A percentile compares a stretch with the other conserved stretches of the same genome.
Conservation (phyloP, 441 rosid genomes). For the Macaranga tanarius region DNA sequence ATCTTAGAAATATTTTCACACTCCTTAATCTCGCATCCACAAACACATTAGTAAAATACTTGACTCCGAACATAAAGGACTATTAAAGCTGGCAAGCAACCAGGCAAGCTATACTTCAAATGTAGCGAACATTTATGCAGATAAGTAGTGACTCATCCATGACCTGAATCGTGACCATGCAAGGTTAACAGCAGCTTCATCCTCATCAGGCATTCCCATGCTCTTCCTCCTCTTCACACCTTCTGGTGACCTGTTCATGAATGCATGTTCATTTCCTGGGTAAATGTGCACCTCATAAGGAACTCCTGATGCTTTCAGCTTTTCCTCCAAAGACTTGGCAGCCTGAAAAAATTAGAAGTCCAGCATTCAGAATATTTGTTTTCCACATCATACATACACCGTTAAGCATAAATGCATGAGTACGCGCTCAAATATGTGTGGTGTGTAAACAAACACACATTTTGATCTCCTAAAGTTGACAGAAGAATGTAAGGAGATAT, state of each 20-base stretch:
- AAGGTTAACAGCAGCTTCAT: constrained; percentile 71
- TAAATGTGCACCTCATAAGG: constrained; percentile 80
- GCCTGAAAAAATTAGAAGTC: constrained; percentile 48
- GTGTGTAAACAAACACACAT: too few species aligned
- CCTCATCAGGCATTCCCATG: constrained; percentile 85
- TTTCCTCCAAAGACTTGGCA: constrained; percentile 81
- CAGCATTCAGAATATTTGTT: neutral
- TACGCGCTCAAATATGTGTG: too few species aligned
- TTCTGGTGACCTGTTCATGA: constrained; percentile 73
- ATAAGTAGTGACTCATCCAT: constrained; percentile 79
- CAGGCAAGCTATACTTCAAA: neutral
- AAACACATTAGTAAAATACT: neutral
- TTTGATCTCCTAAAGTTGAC: neutral
- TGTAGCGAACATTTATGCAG: constrained; percentile 10
- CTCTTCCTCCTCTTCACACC: constrained; percentile 75
- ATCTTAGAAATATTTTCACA: neutral
- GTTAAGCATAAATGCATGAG: too few species aligned
- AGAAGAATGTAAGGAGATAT: too few species aligned
- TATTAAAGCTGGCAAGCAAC: neutral
- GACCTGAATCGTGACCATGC: constrained; percentile 90
- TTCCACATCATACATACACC: too few species aligned
- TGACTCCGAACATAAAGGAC: neutral
- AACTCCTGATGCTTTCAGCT: constrained; percentile 74
- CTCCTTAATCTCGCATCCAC: neutral
- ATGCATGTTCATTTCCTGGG: constrained; percentile 69